Evolutionary conservation across 2,329 filamentous ascomycete species (phyloP).

Genomic region (Alternaria consortialis): DNA sequence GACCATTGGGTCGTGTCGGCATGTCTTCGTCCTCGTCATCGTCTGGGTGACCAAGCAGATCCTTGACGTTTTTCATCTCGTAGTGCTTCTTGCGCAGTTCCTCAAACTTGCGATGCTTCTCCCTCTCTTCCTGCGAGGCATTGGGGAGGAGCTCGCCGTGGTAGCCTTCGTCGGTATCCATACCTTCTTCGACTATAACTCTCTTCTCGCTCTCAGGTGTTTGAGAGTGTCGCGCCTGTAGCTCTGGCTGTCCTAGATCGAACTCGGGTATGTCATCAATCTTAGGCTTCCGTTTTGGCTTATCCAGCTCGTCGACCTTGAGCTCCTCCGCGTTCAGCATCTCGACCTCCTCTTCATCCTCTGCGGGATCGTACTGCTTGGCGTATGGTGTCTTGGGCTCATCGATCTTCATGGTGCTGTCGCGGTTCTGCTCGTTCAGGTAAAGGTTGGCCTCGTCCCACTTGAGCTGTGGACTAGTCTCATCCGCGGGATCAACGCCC

Average conservation of each 20-base stretch:
- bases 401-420: slow-evolving; percentile 97
- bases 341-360: slow-evolving; percentile 79
- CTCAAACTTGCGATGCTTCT: slow-evolving; percentile 94
- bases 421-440: slow-evolving; percentile 94
- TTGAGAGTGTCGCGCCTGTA: slow-evolving; percentile 52
- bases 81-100: slow-evolving; percentile 94
- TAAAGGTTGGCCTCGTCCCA: slow-evolving; percentile 99
- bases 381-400: slow-evolving; percentile 98
- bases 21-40: slow-evolving; percentile 20
- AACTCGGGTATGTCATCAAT: slow-evolving; percentile 87
- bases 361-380: slow-evolving; percentile 85
- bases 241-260: slow-evolving; percentile 89
- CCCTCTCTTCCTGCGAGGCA: slow-evolving; percentile 73
- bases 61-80: slow-evolving; percentile 96
- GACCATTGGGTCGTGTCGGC: slow-evolving; percentile 13
- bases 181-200: slow-evolving; percentile 76
- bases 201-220: slow-evolving; percentile 70
- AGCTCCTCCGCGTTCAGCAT: slow-evolving; percentile 75
- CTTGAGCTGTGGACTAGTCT: slow-evolving; percentile 79
- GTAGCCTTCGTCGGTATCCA: slow-evolving; percentile 54
- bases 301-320: slow-evolving; percentile 73
- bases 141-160: slow-evolving; percentile 67
- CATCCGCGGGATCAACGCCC: slow-evolving; percentile 60
- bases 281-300: slow-evolving; percentile 59
- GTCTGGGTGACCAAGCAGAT: slow-evolving; percentile 69